Conservation (phyloP, 176 grass and related monocot species). For the Thalia dealbata region DNA sequence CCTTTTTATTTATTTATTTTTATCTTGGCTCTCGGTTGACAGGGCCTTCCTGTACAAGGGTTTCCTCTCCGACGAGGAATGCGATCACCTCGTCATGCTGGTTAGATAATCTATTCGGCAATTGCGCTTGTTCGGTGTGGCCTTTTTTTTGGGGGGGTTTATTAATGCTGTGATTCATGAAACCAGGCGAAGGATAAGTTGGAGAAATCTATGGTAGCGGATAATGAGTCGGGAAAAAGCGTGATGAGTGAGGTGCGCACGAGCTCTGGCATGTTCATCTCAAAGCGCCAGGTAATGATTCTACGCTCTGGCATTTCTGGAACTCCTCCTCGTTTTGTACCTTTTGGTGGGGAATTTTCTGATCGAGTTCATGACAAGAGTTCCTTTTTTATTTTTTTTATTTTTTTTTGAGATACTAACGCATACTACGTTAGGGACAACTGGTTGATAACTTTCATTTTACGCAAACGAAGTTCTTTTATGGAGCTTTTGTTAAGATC, state of each 20-base stretch:
- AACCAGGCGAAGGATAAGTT: slow-evolving; percentile 12
- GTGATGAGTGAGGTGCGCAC: slow-evolving; percentile 6
- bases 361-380: neutral
- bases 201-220: slow-evolving; percentile 10
- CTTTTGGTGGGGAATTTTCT: neutral
- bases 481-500: too few relatives aligned
- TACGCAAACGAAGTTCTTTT: too few relatives aligned
- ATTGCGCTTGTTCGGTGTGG: neutral
- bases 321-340: neutral
- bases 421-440: too few relatives aligned
- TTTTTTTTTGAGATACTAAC: neutral
- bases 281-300: neutral
- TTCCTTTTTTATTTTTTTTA: neutral
- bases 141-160: neutral
- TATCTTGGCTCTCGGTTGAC: neutral
- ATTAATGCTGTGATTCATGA: neutral
- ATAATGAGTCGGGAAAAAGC: slow-evolving; percentile 8
- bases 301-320: neutral
- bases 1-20: neutral
- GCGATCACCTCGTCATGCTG: neutral
- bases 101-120: neutral
- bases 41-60: slow-evolving; percentile 7
- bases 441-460: too few relatives aligned
- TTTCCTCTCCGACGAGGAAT: neutral
- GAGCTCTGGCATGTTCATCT: slow-evolving; percentile 6